Evolutionary conservation across 1,139 yeast genomes (phyloP).

Genomic region (Blastobotrys raffinosifermentans): DNA sequence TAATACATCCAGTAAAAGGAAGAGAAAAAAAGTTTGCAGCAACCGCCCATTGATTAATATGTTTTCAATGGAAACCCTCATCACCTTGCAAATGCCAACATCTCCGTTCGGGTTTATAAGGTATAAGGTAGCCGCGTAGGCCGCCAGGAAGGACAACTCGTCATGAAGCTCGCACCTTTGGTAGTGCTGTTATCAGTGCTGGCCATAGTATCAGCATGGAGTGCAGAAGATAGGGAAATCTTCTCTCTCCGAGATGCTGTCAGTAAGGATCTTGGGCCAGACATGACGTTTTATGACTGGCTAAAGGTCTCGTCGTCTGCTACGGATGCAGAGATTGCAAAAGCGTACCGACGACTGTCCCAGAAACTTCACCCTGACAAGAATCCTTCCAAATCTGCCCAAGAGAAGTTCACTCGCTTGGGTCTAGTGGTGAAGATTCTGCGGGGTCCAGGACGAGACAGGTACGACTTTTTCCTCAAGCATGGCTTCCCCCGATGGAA

Average conservation of each 20-base stretch:
- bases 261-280: constrained; percentile 55
- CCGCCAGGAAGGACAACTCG: no score
- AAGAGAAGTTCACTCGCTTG: constrained; percentile 63
- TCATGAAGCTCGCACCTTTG: no score
- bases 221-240: constrained; percentile 70
- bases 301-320: constrained; percentile 36
- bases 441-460: constrained; percentile 51
- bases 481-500: constrained; percentile 87
- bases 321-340: constrained; percentile 55
- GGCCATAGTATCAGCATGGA: constrained; percentile 32
- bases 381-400: constrained; percentile 36
- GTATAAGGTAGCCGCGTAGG: no score
- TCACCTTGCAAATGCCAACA: no score
- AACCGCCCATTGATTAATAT: no score
- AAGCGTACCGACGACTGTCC: constrained; percentile 68
- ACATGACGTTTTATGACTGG: constrained; percentile 57
- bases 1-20: no score
- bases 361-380: constrained; percentile 82
- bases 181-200: background rate
- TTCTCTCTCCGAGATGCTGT: constrained; percentile 68
- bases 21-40: no score
- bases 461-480: constrained; percentile 78
- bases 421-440: constrained; percentile 71
- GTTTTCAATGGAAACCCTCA: no score
- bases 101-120: no score